These are phyloP conservation scores for Nemania sp. DNA, from an alignment of 2,329 filamentous ascomycete species.

Conservation along the genomic window DNA sequence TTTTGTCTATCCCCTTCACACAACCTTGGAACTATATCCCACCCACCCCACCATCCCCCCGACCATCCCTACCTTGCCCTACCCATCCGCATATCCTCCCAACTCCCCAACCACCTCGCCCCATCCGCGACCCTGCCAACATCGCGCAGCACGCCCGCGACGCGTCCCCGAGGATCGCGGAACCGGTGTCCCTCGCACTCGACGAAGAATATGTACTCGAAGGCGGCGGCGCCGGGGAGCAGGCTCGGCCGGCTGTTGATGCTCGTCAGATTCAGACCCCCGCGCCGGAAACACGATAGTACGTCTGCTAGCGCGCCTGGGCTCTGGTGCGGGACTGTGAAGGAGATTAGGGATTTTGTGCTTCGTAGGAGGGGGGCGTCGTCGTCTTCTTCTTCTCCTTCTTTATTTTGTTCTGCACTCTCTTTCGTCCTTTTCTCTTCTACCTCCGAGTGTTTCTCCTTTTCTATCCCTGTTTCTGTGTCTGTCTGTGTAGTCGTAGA, in stretches of 20 bases:
- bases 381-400: conserved; percentile 11
- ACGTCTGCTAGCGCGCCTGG: conserved; percentile 84
- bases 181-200: conserved; percentile 73
- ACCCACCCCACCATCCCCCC: no score
- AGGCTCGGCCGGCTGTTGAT: conserved; percentile 86
- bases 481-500: no score
- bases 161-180: conserved; percentile 57
- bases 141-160: conserved; percentile 62
- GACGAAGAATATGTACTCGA: conserved; percentile 94
- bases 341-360: conserved; percentile 77
- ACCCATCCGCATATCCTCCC: conserved; percentile 49
- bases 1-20: no score
- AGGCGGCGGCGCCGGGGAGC: conserved; percentile 42
- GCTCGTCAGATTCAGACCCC: conserved; percentile 80
- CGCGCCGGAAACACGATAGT: conserved; percentile 74
- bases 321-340: conserved; percentile 75
- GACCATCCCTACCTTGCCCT: no score
- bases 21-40: no score
- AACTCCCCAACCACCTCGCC: conserved; percentile 72
- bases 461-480: no score
- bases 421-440: neutral
- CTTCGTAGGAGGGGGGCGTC: conserved; percentile 23
- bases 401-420: neutral
- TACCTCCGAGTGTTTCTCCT: no score
- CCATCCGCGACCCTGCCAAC: conserved; percentile 61